Conservation (phyloP, 257 asterid species). For the Ilex asprella region DNA sequence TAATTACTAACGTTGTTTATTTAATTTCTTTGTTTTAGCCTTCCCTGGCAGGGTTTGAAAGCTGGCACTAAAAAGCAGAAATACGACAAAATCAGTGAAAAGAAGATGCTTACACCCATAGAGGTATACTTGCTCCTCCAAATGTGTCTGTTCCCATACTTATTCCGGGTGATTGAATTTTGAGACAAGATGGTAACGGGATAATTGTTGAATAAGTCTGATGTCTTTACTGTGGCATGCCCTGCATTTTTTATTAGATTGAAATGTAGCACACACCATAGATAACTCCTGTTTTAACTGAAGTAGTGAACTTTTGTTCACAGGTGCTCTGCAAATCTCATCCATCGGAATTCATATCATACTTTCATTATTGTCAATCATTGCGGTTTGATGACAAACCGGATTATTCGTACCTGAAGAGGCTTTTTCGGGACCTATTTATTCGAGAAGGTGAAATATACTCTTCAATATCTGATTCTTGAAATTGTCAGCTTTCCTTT, state of each 20-base stretch:
- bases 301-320: background rate
- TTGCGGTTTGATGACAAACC: slow-evolving; percentile 86
- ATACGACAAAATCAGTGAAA: slow-evolving; percentile 92
- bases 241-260: background rate
- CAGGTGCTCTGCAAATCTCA: slow-evolving; percentile 90
- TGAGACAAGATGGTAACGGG: background rate
- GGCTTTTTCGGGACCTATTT: slow-evolving; percentile 77
- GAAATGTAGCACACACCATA: no score
- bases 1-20: slow-evolving; percentile 7
- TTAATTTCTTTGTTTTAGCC: slow-evolving; percentile 37
- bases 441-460: slow-evolving; percentile 61
- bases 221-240: background rate
- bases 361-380: slow-evolving; percentile 90
- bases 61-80: slow-evolving; percentile 98
- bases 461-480: background rate
- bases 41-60: slow-evolving; percentile 96
- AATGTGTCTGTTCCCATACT: slow-evolving; percentile 1
- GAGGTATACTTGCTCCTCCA: slow-evolving; percentile 44
- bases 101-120: slow-evolving; percentile 92
- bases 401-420: slow-evolving; percentile 81
- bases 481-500: background rate
- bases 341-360: slow-evolving; percentile 85
- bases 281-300: no score
- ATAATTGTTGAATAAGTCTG: background rate
- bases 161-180: background rate